Evolutionary conservation across 495 filamentous ascomycete genomes (phyloP), one percentile per base, ranked within the genome.

Genomic region (Thozetella sp.): DNA sequence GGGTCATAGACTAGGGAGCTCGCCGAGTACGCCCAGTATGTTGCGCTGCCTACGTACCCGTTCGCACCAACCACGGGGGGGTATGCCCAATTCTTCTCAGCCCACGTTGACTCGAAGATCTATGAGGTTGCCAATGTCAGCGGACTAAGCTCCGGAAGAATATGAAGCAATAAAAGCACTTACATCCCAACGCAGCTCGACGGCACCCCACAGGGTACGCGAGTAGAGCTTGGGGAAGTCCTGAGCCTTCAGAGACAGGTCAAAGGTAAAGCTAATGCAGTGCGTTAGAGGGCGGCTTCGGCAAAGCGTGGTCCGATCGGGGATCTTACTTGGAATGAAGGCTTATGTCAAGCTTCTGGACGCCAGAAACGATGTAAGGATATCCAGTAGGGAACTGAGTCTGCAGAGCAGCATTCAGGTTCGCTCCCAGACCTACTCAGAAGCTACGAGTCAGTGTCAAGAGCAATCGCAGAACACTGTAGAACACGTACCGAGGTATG

Each of bases 181-280:
- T 60, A 63, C 51, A 60, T 72, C 70, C 67, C 70, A 66, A 24
- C 67, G 67, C 13, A 66, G 45, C 52, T 70, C 57, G 3, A 60
- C 56, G 13, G 58, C 60, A 27, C 70, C 70, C 59, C 68, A 72
- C 56, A 65, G 60, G 40, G 30, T 20, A 48, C 51, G 51, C 2
- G 45, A 51, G 22, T 55, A 63, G 19, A 63, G 43, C 25, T 56
- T 63, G 1, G 61, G 56, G 43, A 51, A 63, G 34, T 63, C 61
- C 22, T 60, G 51, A 11, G 60, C 53, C 19, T n/a, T n/a, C 24
- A 34, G 23, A 27, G 30, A 50, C 13, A 59, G 20, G 27, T 63
- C 57, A 25, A 60, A 63, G 2, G 57, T 60, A 22, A 51, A 63
- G 30, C 59, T 61, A 17, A 43, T n/a, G 2, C 34, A 1, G 12